These are phyloP conservation scores for Penicillium sp. DNA, from an alignment of 2,329 filamentous ascomycete genomes.

Conservation along the genomic window DNA sequence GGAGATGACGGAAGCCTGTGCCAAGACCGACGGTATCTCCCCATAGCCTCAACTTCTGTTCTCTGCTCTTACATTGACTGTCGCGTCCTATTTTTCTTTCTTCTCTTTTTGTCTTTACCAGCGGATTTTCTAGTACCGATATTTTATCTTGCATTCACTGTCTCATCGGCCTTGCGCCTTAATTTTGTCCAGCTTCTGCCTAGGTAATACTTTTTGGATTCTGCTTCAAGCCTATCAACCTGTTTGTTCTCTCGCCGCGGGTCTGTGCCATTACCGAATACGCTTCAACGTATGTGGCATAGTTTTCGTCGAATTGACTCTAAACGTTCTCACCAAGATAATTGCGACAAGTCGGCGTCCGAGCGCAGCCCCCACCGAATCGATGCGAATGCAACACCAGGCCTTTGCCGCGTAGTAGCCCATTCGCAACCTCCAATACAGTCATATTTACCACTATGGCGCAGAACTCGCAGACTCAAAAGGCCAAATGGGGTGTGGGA, in stretches of 20 bases:
- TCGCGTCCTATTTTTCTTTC: constrained; percentile 2
- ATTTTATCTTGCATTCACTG: not conserved
- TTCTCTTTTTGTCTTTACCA: not conserved
- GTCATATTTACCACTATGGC: constrained; percentile 28
- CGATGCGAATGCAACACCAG: constrained; percentile 23
- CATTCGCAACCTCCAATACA: constrained; percentile 4
- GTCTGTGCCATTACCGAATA: not conserved
- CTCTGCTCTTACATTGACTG: not conserved
- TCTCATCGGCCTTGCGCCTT: not conserved
- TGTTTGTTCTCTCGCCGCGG: constrained; percentile 4
- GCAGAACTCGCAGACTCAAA: constrained; percentile 42
- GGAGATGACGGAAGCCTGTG: constrained; percentile 28
- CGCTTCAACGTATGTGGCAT: not conserved
- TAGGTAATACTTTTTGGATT: constrained; percentile 10
- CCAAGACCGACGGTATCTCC: constrained; percentile 24
- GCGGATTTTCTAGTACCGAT: not conserved
- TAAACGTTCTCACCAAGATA: not conserved
- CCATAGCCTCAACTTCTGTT: constrained; percentile 8
- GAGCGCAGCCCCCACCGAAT: constrained; percentile 19
- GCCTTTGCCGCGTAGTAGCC: constrained; percentile 21
- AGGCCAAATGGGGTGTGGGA: constrained; percentile 66
- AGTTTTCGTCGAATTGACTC: not conserved
- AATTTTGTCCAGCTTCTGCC: constrained; percentile 10
- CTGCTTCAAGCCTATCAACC: constrained; percentile 3
- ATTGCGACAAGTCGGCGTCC: constrained; percentile 8